Evolutionary conservation across 2,329 filamentous ascomycete species (phyloP).

Genomic region (Huntiella bhutanensis): DNA sequence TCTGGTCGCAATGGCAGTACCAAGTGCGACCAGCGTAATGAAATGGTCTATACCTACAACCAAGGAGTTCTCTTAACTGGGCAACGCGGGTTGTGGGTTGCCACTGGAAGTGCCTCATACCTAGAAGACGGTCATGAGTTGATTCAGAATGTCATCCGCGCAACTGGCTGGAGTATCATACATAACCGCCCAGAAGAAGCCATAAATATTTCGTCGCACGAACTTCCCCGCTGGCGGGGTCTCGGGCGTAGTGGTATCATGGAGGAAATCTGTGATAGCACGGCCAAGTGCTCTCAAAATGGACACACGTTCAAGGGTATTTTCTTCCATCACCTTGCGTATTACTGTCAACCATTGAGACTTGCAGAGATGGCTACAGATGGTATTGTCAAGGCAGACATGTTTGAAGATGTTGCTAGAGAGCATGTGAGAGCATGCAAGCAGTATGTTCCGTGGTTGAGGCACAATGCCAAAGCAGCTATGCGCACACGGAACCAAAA

Average conservation of each 20-base stretch:
- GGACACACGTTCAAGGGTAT: constrained; percentile 86
- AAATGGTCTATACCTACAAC: constrained; percentile 92
- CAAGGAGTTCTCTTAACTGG: constrained; percentile 80
- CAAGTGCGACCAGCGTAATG: constrained; percentile 60
- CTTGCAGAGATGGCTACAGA: background rate
- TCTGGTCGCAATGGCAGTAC: constrained; percentile 17
- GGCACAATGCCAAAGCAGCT: constrained; percentile 58
- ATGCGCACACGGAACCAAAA: constrained; percentile 44
- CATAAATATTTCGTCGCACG: constrained; percentile 17
- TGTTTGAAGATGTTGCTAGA: constrained; percentile 16
- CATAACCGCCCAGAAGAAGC: constrained; percentile 24
- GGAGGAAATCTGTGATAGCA: constrained; percentile 66
- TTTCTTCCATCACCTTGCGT: constrained; percentile 72
- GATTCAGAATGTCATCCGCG: constrained; percentile 51
- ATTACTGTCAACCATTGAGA: constrained; percentile 52
- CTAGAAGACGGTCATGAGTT: constrained; percentile 64
- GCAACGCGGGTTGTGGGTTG: constrained; percentile 59
- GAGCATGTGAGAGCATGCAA: constrained; percentile 43
- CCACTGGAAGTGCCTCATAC: constrained; percentile 52
- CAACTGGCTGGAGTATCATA: constrained; percentile 55
- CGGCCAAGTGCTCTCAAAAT: constrained; percentile 60
- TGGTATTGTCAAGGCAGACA: constrained; percentile 12
- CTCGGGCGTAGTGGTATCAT: constrained; percentile 64
- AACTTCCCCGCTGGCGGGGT: constrained; percentile 45
- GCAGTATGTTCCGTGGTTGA: constrained; percentile 56